Percentiles rank a stretch among this genome's conserved stretches.
Conservation (phyloP, 306 rosid genomes). For the Quercus agrifolia region DNA sequence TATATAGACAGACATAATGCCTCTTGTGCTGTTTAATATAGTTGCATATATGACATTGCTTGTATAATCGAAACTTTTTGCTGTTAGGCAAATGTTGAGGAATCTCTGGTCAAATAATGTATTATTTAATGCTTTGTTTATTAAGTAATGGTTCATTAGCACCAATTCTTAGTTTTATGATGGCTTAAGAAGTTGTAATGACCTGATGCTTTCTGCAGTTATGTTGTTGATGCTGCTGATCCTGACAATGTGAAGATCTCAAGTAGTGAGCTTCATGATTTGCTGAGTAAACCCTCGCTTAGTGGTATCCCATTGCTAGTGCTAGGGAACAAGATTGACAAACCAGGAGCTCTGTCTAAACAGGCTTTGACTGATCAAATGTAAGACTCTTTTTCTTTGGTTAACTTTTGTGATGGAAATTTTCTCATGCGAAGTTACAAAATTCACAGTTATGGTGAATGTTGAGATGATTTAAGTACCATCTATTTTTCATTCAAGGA, state of each 20-base stretch:
- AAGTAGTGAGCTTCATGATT: conserved; percentile 81
- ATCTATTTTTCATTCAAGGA: not conserved
- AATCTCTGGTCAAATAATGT: not conserved
- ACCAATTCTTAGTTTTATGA: not conserved
- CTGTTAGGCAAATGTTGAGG: too few relatives aligned
- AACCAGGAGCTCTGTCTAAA: conserved; percentile 68
- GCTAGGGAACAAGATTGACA: conserved; percentile 88
- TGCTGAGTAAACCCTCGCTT: conserved; percentile 72
- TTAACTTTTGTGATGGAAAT: not conserved
- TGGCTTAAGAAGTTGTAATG: not conserved
- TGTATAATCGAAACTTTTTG: too few relatives aligned
- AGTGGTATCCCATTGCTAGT: conserved; percentile 84
- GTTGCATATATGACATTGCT: not conserved
- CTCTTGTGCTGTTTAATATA: not conserved
- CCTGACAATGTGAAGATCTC: conserved; percentile 72
- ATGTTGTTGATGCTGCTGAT: conserved; percentile 95
- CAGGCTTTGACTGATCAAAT: conserved; percentile 78
- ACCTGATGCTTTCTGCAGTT: conserved; percentile 46
- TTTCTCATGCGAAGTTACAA: not conserved
- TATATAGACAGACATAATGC: too few relatives aligned
- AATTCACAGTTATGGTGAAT: not conserved
- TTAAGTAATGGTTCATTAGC: not conserved
- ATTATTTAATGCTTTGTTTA: not conserved
- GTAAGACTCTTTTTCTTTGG: conserved; percentile 35
- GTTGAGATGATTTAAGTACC: not conserved